These are phyloP conservation scores for Porpolomopsis calyptriformis DNA, from an alignment of 768 basidiomycete species.

Conservation along the genomic window DNA sequence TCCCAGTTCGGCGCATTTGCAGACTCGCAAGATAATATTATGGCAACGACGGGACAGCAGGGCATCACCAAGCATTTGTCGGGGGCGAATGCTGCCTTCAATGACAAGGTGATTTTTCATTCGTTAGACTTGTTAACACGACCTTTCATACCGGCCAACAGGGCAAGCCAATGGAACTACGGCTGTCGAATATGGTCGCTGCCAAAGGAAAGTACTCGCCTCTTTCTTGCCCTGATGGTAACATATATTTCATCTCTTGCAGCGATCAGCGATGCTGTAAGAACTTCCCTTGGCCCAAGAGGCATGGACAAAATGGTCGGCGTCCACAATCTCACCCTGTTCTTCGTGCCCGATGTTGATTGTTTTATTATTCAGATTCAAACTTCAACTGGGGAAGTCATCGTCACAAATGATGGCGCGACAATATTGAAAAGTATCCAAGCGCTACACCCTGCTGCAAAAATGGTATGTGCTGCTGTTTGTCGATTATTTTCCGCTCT, in stretches of 20 bases:
- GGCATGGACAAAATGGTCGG: slow-evolving; percentile 99
- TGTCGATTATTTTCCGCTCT: background rate
- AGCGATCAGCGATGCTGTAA: slow-evolving; percentile 97
- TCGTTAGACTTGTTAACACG: slow-evolving; percentile 5
- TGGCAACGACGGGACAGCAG: slow-evolving; percentile 18
- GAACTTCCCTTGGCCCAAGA: slow-evolving; percentile 91
- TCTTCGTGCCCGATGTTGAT: slow-evolving; percentile 7
- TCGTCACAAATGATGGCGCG: slow-evolving; percentile 98
- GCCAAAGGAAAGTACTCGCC: slow-evolving; percentile 64
- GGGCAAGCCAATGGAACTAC: slow-evolving; percentile 98
- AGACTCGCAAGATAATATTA: background rate
- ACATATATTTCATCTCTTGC: slow-evolving; percentile 10
- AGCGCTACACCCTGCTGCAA: slow-evolving; percentile 93
- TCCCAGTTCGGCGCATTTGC: too few relatives aligned
- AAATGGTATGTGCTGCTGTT: slow-evolving; percentile 55
- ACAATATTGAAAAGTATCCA: slow-evolving; percentile 95
- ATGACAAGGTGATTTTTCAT: slow-evolving; percentile 57
- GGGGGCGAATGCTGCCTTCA: slow-evolving; percentile 69
- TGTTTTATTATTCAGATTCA: slow-evolving; percentile 57
- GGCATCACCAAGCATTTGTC: slow-evolving; percentile 34
- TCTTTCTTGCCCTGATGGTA: slow-evolving; percentile 6
- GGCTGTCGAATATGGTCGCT: slow-evolving; percentile 94
- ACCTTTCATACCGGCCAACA: slow-evolving; percentile 23
- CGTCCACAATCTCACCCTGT: slow-evolving; percentile 8
- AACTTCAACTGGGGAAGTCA: slow-evolving; percentile 91